Evolutionary conservation across 2,329 filamentous ascomycete genomes (phyloP), one percentile per base, ranked within the genome.

Genomic region (Pochonia chlamydosporia): DNA sequence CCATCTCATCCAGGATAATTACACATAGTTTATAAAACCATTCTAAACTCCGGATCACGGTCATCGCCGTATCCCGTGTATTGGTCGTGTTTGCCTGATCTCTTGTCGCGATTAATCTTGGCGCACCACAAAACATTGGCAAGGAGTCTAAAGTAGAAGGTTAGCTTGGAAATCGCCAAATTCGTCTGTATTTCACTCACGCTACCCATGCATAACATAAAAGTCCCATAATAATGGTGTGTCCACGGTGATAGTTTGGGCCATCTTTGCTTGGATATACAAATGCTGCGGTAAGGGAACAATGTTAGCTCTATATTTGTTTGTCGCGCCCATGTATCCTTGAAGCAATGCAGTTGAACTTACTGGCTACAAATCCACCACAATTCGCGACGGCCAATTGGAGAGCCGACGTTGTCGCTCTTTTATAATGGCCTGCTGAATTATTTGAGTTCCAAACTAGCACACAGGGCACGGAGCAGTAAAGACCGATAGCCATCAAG

Each of bases 361-460:
- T 56, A 72, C 75, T 79, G 0, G 82, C 78, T 3, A 86, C 81
- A 54, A 86, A 84, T 0, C 83, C 83, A 40, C 82, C 82, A 7
- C 74, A 77, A 53, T 87, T 87, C 0, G 82, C 83, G 53, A 86
- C 78, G 1, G 78, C 77, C 23, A 87, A 68, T 61, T 87, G 82
- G 54, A 86, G 56, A 0, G 78, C 84, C 1, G 77, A 78, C 0
- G 82, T 83, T 0, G 83, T 86, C 0, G 84, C 83, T 13, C 84
- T 69, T 61, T 87, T 87, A 58, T 86, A 87, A 58, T 87, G 83
- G 0, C 79, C 81, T 0, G 82, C 81, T 1, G 76, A 81, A 59
- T 86, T 86, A 58, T 85, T 85, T 2, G 78, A 78, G 51, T 82
- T 77, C 82, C 82, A 86, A 1, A 76, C 81, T 9, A 86, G 65